These are phyloP conservation scores for Bisporella sp. DNA, from an alignment of 2,329 filamentous ascomycete species.

Conservation along the genomic window DNA sequence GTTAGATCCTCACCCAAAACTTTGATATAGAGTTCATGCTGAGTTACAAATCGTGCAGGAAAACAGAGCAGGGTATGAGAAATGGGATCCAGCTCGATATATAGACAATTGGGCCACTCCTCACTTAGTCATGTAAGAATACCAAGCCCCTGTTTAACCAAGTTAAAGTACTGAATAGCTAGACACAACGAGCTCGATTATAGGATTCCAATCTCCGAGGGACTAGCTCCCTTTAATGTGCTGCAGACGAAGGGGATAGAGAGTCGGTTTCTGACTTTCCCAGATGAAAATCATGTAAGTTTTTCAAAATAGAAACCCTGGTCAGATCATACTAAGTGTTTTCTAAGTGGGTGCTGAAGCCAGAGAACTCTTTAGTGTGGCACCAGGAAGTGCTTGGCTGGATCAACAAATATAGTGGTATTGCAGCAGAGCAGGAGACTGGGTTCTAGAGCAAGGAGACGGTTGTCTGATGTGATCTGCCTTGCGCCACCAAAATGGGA, in stretches of 20 bases:
- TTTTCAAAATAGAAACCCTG: neutral
- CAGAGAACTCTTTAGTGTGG: slow-evolving; percentile 87
- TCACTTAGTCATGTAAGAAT: slow-evolving; percentile 61
- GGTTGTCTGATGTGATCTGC: too few species aligned
- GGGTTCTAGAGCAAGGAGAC: neutral
- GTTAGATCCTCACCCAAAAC: neutral
- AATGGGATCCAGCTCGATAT: slow-evolving; percentile 58
- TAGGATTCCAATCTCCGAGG: slow-evolving; percentile 75
- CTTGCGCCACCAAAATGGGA: too few species aligned
- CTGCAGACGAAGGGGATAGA: slow-evolving; percentile 54
- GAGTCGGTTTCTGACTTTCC: slow-evolving; percentile 58
- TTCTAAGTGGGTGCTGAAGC: slow-evolving; percentile 74
- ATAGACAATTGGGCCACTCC: slow-evolving; percentile 59
- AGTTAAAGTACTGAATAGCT: too few species aligned
- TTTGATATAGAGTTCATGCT: neutral
- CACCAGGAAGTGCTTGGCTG: slow-evolving; percentile 78
- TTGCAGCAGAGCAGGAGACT: slow-evolving; percentile 27
- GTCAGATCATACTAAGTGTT: too few species aligned
- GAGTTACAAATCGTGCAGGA: slow-evolving; percentile 28
- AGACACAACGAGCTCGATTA: slow-evolving; percentile 83
- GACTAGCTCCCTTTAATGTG: slow-evolving; percentile 58
- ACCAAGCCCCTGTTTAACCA: too few species aligned
- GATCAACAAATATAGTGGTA: slow-evolving; percentile 56
- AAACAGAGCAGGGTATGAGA: slow-evolving; percentile 55
- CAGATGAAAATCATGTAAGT: slow-evolving; percentile 57